Base-by-base conservation (phyloP, 2,329 filamentous ascomycete species). In the Phaeomoniella chlamydospora region DNA sequence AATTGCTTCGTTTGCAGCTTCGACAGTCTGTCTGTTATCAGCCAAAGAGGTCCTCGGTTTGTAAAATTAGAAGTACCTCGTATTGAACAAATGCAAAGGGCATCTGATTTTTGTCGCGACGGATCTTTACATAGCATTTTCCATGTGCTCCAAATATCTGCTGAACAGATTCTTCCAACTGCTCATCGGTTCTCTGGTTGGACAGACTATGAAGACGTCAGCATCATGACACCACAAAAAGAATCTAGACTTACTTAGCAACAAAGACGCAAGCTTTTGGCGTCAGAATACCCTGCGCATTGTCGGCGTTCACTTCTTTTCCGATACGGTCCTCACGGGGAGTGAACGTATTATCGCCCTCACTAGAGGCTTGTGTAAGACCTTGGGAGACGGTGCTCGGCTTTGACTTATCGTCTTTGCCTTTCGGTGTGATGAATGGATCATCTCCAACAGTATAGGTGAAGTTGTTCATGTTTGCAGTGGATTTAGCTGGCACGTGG, bases 11-110 rank as follows among this genome's bases (percentile, higher is more conserved):
- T 37, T 41, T 6, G 56, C 57, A 42, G 48, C 41, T 26, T 53
- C 45, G 5, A 49, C 37, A 14, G 43, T 45, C 47, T 57, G 35
- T 34, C n/a, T n/a, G n/a, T n/a, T n/a, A n/a, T n/a, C n/a, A n/a
- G n/a, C n/a, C n/a, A n/a, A n/a, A n/a, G n/a, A n/a, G n/a, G n/a
- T n/a, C n/a, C n/a, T n/a, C n/a, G n/a, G n/a, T n/a, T n/a, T n/a
- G n/a, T n/a, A n/a, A n/a, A n/a, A n/a, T n/a, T n/a, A n/a, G n/a
- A n/a, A n/a, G 37, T 44, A 54, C 56, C 41, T 59, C 50, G 39
- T 56, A 61, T 37, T 60, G 57, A 15, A 59, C 49, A 46, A 60
- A 56, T 11, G 50, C 58, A 26, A 48, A 52, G 1, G 56, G 54
- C 11, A 59, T 45, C 9, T 45, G 50, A 36, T 53, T 51, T 29